A percentile compares a stretch with the other conserved stretches of the same genome.
phyloP scores from a whole-genome alignment of 495 filamentous ascomycete genomes.

The Trichoderma orchidacearum region DNA sequence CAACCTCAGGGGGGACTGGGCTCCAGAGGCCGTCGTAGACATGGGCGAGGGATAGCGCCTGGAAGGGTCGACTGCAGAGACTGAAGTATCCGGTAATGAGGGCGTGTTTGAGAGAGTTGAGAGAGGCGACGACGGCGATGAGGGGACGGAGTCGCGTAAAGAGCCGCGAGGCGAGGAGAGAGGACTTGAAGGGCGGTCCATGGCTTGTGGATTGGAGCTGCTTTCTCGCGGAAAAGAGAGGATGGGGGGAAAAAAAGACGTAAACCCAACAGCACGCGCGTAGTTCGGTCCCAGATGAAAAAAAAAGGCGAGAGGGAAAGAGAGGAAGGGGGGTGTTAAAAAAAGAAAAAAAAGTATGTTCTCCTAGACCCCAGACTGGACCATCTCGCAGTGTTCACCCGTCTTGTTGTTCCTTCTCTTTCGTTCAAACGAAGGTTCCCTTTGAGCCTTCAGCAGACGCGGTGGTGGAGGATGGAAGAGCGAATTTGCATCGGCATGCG shows the following conservation, averaged over 20 bases:
- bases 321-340: not conserved
- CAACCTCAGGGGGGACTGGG: conserved; percentile 21
- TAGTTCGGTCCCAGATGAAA: too few species aligned
- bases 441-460: not conserved
- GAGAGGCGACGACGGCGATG: conserved; percentile 34
- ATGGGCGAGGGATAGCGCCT: conserved; percentile 28
- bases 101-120: conserved; percentile 40
- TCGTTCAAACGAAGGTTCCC: not conserved
- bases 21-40: conserved; percentile 24
- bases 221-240: not conserved
- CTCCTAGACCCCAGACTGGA: not conserved
- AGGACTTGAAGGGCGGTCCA: not conserved
- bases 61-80: conserved; percentile 10
- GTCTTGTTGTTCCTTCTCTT: not conserved
- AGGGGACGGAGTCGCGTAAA: conserved; percentile 15
- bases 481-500: not conserved
- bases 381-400: not conserved
- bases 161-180: conserved; percentile 1
- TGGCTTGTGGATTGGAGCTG: not conserved
- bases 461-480: not conserved
- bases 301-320: not conserved
- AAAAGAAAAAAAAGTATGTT: not conserved
- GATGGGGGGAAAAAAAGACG: too few species aligned
- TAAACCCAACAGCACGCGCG: too few species aligned
- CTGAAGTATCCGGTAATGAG: conserved; percentile 35